These are phyloP conservation scores for Phytomonas sp. DNA, from an alignment of 208 protist species.

Conservation along the genomic window DNA sequence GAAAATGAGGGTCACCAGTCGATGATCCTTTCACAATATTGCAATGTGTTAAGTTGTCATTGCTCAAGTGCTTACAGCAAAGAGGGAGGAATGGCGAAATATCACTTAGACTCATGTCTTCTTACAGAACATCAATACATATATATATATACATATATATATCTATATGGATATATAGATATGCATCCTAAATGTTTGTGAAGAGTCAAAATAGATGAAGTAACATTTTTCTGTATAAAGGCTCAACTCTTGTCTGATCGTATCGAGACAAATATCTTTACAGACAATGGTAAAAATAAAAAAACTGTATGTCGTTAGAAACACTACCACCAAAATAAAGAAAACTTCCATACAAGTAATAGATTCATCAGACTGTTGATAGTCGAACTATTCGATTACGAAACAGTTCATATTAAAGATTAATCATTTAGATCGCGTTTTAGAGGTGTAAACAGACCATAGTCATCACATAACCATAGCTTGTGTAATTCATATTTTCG, in stretches of 20 bases:
- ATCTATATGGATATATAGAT: not conserved
- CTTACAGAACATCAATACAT: not conserved
- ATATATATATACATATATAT: slow-evolving; percentile 9
- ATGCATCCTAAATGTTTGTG: not conserved
- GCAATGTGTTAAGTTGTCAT: not conserved
- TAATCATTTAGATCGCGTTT: not conserved
- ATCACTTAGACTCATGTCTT: not conserved
- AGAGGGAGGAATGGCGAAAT: not conserved
- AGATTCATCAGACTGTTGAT: not conserved
- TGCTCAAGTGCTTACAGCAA: not conserved
- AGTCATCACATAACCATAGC: not conserved
- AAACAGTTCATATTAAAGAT: not conserved
- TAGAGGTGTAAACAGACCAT: not conserved
- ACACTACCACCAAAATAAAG: too few relatives aligned
- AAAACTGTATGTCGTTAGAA: too few relatives aligned
- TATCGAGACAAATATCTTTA: not conserved
- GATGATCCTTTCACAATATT: not conserved
- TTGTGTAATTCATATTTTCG: not conserved
- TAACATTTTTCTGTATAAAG: not conserved
- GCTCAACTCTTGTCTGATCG: not conserved
- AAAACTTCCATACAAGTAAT: not conserved
- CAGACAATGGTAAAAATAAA: too few relatives aligned
- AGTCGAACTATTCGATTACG: not conserved
- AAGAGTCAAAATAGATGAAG: not conserved
- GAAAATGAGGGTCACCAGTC: not conserved